A percentile compares a stretch with the other conserved stretches of the same genome.
phyloP scores from a whole-genome alignment of 192 early-diverging fungal species.

The Backusella parvicylindrica region DNA sequence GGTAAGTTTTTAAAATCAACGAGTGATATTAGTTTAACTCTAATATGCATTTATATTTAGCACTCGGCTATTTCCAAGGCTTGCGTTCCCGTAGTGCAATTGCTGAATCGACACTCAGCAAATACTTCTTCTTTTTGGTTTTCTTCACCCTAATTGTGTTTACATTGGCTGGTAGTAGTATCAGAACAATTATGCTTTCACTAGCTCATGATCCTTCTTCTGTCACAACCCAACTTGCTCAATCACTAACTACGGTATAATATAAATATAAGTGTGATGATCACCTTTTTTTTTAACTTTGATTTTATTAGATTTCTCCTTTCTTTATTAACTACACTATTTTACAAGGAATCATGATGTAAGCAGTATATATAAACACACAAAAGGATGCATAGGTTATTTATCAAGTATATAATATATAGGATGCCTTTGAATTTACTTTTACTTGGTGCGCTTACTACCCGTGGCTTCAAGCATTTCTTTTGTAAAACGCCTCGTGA shows the following conservation, averaged over 20 bases:
- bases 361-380: background rate
- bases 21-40: background rate
- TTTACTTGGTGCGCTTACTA: conserved; percentile 55
- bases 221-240: conserved; percentile 56
- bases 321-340: conserved; percentile 77
- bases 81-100: conserved; percentile 25
- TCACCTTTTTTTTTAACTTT: background rate
- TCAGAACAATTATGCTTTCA: conserved; percentile 50
- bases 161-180: conserved; percentile 59
- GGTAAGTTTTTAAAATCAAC: conserved; percentile 17
- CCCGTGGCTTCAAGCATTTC: conserved; percentile 45
- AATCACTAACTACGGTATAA: conserved; percentile 51
- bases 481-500: conserved; percentile 73
- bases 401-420: background rate
- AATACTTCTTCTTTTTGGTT: conserved; percentile 70
- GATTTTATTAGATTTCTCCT: conserved; percentile 51
- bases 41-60: background rate
- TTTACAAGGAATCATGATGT: conserved; percentile 61
- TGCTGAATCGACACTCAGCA: conserved; percentile 34
- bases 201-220: conserved; percentile 55
- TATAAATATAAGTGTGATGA: background rate
- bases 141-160: conserved; percentile 75
- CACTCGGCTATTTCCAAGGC: conserved; percentile 32
- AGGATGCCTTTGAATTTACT: conserved; percentile 60
- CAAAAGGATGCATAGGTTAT: background rate